phyloP scores from a whole-genome alignment of 768 basidiomycete genomes.

The Lentinula detonsa region DNA sequence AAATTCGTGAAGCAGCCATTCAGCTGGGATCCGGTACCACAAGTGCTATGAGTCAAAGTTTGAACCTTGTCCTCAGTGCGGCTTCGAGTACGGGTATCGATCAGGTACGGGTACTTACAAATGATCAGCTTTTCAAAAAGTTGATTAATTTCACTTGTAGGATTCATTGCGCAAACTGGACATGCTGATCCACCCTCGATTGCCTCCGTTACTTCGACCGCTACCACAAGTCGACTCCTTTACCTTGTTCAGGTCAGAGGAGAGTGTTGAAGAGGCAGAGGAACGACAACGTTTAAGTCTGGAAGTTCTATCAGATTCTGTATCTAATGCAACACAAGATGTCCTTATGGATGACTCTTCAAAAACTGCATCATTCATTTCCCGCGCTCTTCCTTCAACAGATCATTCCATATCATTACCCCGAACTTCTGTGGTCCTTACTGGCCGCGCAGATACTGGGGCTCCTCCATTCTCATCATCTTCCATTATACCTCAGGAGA shows the following conservation, averaged over 20 bases:
- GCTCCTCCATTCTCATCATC: neutral
- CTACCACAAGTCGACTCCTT: slow-evolving; percentile 58
- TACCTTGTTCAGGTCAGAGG: slow-evolving; percentile 57
- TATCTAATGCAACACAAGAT: slow-evolving; percentile 4
- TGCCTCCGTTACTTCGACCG: slow-evolving; percentile 68
- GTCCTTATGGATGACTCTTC: slow-evolving; percentile 6
- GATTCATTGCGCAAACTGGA: slow-evolving; percentile 33
- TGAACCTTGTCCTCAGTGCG: slow-evolving; percentile 49
- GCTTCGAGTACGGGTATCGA: slow-evolving; percentile 18
- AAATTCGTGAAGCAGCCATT: slow-evolving; percentile 41
- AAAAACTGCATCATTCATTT: neutral
- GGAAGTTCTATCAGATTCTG: slow-evolving; percentile 3
- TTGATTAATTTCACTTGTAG: neutral
- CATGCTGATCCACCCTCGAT: slow-evolving; percentile 69
- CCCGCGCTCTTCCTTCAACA: neutral
- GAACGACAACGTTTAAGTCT: slow-evolving; percentile 36
- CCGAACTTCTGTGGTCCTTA: neutral
- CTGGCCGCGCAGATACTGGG: neutral
- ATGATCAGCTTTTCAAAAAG: neutral
- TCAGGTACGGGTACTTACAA: slow-evolving; percentile 20
- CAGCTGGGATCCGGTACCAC: slow-evolving; percentile 50
- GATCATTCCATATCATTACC: neutral
- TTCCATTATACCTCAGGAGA: neutral
- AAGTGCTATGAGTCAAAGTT: slow-evolving; percentile 53
- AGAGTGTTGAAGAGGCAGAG: slow-evolving; percentile 55